A percentile compares a stretch with the other conserved stretches of the same genome.
phyloP scores from a whole-genome alignment of 2,329 filamentous ascomycete species.

The Apiospora marii region DNA sequence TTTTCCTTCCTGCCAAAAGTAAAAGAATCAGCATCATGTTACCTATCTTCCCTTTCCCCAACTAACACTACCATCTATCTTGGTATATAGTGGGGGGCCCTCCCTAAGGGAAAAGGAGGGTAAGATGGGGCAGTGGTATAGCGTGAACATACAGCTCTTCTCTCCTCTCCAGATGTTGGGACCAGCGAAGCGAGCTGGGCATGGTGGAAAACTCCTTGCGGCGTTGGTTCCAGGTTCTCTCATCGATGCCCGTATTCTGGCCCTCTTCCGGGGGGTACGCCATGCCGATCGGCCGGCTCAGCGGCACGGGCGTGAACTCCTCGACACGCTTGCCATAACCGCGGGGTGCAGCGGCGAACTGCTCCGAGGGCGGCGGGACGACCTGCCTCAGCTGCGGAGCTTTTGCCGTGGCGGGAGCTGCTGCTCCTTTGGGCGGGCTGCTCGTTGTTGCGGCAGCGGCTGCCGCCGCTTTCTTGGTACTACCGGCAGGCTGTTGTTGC shows the following conservation, averaged over 20 bases:
- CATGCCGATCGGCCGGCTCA: constrained; percentile 83
- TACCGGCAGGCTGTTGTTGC: constrained; percentile 32
- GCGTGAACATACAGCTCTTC: constrained; percentile 71
- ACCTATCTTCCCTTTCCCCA: neutral
- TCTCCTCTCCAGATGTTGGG: constrained; percentile 81
- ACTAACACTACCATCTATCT: neutral
- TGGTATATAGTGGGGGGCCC: no score
- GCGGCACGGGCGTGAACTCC: constrained; percentile 64
- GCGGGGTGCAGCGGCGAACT: constrained; percentile 64
- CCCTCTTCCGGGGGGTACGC: constrained; percentile 74
- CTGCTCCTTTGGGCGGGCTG: constrained; percentile 27
- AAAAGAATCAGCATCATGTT: neutral
- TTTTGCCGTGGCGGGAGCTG: constrained; percentile 23
- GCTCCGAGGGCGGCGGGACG: constrained; percentile 46
- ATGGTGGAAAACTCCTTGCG: constrained; percentile 79
- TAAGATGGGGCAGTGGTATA: neutral
- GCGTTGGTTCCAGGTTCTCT: constrained; percentile 70
- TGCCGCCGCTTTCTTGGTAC: constrained; percentile 26
- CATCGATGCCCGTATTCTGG: constrained; percentile 83
- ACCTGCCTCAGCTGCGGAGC: constrained; percentile 30
- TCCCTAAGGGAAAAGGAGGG: no score
- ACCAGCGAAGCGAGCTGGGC: constrained; percentile 54
- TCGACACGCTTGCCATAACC: constrained; percentile 64
- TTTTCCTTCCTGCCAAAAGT: constrained; percentile 67
- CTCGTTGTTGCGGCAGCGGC: constrained; percentile 31